Percentiles rank a stretch among this genome's conserved stretches.
Evolutionary conservation across 208 protist species (phyloP).

Genomic region (Leishmania tropica): DNA sequence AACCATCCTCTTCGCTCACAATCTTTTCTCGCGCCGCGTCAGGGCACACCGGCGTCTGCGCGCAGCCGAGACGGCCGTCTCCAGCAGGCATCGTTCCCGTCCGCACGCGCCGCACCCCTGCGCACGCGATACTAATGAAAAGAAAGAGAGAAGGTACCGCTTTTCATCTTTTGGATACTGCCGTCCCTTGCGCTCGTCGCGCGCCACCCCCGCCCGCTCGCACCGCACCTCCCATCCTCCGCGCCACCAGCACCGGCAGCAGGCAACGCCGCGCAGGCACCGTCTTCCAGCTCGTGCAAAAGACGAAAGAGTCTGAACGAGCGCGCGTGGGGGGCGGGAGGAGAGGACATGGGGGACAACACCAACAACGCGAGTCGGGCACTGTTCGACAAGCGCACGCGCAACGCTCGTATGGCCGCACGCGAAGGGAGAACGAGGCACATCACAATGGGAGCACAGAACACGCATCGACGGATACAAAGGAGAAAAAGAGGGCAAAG

Average conservation of each 20-base stretch:
- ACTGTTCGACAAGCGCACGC: neutral
- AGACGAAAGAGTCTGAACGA: neutral
- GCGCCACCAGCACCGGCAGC: neutral
- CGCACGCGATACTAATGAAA: neutral
- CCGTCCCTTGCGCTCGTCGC: neutral
- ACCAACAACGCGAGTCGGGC: neutral
- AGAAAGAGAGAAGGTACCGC: neutral
- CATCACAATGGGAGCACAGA: neutral
- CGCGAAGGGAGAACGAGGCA: neutral
- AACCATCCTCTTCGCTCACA: neutral
- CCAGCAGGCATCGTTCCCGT: neutral
- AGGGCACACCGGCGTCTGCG: neutral
- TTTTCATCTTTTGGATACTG: neutral
- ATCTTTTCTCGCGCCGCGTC: neutral
- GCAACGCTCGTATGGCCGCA: neutral
- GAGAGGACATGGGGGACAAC: neutral
- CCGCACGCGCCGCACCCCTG: conserved; percentile 1
- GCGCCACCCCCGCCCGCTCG: neutral
- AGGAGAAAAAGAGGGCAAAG: neutral
- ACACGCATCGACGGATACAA: neutral
- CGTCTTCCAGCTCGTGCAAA: neutral
- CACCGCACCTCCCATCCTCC: neutral
- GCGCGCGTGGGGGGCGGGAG: too few relatives aligned
- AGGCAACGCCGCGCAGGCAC: neutral
- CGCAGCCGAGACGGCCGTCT: neutral